Evolutionary conservation across 805 yeast genomes (phyloP).

Genomic region (Priceomyces fermenticarens): DNA sequence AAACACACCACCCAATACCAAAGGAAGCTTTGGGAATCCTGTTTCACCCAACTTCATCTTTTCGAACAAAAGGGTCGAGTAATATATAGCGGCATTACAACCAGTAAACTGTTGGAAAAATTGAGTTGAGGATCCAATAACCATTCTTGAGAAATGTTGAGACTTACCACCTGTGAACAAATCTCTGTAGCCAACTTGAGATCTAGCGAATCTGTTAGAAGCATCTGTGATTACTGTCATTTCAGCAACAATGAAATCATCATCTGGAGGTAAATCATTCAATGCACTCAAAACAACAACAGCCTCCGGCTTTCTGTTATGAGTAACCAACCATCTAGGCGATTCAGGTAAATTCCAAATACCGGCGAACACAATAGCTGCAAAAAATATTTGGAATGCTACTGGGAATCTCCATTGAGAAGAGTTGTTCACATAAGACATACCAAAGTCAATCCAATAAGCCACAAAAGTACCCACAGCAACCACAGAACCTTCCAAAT

Average conservation of each 20-base stretch:
- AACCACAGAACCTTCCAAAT: conserved; percentile 48
- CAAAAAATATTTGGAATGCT: conserved; percentile 62
- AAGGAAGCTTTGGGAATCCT: conserved; percentile 43
- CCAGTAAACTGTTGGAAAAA: conserved; percentile 91
- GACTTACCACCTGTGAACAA: conserved; percentile 51
- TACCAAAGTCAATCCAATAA: conserved; percentile 60
- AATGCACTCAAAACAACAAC: conserved; percentile 36
- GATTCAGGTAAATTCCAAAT: conserved; percentile 58
- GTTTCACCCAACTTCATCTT: conserved; percentile 45
- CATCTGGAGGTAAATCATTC: conserved; percentile 32
- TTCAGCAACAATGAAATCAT: conserved; percentile 42
- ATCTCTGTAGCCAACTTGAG: conserved; percentile 45
- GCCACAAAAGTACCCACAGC: conserved; percentile 73
- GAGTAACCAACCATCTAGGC: conserved; percentile 67
- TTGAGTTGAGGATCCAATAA: conserved; percentile 70
- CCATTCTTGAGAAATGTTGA: conserved; percentile 53
- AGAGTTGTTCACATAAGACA: conserved; percentile 55
- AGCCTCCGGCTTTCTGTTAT: conserved; percentile 36
- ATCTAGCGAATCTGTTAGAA: conserved; percentile 45
- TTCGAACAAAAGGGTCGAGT: conserved; percentile 80
- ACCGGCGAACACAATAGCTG: conserved; percentile 39
- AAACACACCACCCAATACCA: conserved; percentile 64
- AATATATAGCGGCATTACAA: conserved; percentile 86
- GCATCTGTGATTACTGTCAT: conserved; percentile 47
- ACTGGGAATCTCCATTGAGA: conserved; percentile 47